phyloP scores from a whole-genome alignment of 192 early-diverging fungal species.

The Coemansia sp. region DNA sequence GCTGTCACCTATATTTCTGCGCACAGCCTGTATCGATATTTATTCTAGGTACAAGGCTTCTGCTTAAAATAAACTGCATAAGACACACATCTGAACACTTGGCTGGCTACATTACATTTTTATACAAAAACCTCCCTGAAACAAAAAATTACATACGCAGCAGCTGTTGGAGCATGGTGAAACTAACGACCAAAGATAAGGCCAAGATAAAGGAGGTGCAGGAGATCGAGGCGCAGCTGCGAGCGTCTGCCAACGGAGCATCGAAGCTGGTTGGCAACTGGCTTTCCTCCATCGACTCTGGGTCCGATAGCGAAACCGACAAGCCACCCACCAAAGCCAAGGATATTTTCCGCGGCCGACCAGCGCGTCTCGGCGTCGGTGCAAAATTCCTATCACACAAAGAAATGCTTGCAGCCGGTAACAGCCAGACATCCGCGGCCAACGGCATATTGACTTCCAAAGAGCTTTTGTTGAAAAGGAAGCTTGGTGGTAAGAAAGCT shows the following conservation, averaged over 20 bases:
- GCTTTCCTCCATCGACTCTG: constrained; percentile 14
- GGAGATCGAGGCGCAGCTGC: constrained; percentile 49
- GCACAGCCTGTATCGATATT: no score
- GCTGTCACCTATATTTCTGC: no score
- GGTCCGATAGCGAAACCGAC: constrained; percentile 8
- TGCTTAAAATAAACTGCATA: no score
- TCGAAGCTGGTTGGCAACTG: constrained; percentile 38
- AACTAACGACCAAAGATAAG: constrained; percentile 26
- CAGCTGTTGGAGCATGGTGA: constrained; percentile 16
- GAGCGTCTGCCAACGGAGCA: constrained; percentile 45
- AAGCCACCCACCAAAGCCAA: constrained; percentile 13
- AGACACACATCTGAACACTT: no score
- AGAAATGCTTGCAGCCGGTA: constrained; percentile 24
- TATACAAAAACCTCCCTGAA: background rate
- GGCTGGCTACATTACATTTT: no score
- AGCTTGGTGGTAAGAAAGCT: constrained; percentile 1
- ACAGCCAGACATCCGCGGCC: background rate
- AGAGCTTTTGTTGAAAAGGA: constrained; percentile 40
- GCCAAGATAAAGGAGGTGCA: constrained; percentile 35
- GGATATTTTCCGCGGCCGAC: constrained; percentile 42
- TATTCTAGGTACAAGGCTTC: no score
- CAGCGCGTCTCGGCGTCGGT: constrained; percentile 42
- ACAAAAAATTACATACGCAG: background rate
- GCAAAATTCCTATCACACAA: constrained; percentile 51
- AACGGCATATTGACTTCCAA: constrained; percentile 18